These are phyloP conservation scores for Calvatia gigantea DNA, from an alignment of 768 basidiomycete genomes.

Conservation along the genomic window DNA sequence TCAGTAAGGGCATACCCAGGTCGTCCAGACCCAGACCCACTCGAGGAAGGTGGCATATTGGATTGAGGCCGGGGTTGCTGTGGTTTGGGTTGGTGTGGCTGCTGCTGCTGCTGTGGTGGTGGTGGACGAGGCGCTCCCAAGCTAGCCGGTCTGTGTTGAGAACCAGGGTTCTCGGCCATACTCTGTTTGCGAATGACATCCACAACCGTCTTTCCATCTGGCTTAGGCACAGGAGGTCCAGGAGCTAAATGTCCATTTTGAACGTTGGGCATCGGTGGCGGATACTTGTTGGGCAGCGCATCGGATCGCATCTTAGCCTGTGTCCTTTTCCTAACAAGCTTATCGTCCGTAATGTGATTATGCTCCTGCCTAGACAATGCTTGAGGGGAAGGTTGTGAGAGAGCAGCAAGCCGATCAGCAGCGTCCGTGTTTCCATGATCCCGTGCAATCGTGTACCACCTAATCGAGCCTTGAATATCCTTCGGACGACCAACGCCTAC, in stretches of 20 bases:
- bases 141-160: neutral
- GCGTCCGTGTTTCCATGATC: constrained; percentile 84
- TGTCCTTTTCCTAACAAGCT: constrained; percentile 81
- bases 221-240: constrained; percentile 16
- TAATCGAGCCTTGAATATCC: constrained; percentile 59
- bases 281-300: constrained; percentile 14
- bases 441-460: constrained; percentile 81
- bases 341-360: constrained; percentile 71
- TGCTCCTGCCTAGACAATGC: constrained; percentile 78
- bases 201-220: constrained; percentile 43
- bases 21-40: neutral
- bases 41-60: neutral
- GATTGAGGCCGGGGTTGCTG: constrained; percentile 26
- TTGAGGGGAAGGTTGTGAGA: constrained; percentile 58
- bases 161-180: neutral
- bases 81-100: constrained; percentile 17
- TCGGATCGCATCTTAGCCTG: constrained; percentile 52
- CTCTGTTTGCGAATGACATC: constrained; percentile 49
- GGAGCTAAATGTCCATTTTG: constrained; percentile 3
- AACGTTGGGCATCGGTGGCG: neutral
- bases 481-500: constrained; percentile 81
- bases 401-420: constrained; percentile 61
- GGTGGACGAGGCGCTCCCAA: neutral
- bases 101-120: constrained; percentile 5
- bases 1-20: constrained; percentile 12